phyloP scores from a whole-genome alignment of 1,284 basidiomycete genomes.

The Cutaneotrichosporon cyanovorans region DNA sequence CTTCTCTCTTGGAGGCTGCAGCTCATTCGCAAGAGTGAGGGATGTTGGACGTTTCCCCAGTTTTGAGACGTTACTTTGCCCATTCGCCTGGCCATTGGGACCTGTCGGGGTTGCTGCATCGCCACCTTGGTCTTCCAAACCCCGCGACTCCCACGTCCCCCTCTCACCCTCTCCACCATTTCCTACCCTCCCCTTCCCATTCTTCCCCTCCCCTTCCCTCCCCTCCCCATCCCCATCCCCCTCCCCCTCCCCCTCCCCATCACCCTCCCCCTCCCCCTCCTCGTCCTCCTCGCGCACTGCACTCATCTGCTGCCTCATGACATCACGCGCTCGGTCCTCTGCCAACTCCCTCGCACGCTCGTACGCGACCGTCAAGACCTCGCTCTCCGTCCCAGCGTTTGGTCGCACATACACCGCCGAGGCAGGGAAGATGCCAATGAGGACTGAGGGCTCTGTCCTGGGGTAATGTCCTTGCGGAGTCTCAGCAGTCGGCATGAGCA shows the following conservation, averaged over 20 bases:
- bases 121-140: too few relatives aligned
- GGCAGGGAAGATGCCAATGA: conserved; percentile 91
- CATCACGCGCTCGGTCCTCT: conserved; percentile 20
- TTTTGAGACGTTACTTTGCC: conserved; percentile 1
- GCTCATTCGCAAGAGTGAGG: conserved; percentile 19
- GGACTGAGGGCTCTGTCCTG: conserved; percentile 61
- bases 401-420: conserved; percentile 84
- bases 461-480: conserved; percentile 14
- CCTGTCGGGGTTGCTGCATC: background rate
- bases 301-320: conserved; percentile 49
- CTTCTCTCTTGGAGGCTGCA: conserved; percentile 47
- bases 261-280: conserved; percentile 42
- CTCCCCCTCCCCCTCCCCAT: too few relatives aligned
- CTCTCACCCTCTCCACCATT: too few relatives aligned
- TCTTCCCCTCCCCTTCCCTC: too few relatives aligned
- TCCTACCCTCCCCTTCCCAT: background rate
- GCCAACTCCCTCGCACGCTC: conserved; percentile 25
- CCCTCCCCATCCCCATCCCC: too few relatives aligned
- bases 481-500: conserved; percentile 37
- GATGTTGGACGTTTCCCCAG: conserved; percentile 30
- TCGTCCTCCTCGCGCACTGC: conserved; percentile 69
- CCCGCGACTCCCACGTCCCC: too few relatives aligned
- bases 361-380: conserved; percentile 60
- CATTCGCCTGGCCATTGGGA: conserved; percentile 2
- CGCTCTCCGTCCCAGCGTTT: conserved; percentile 80